Conservation (phyloP, 108 stramenopile genomes). For the Nitzschia inconspicua region DNA sequence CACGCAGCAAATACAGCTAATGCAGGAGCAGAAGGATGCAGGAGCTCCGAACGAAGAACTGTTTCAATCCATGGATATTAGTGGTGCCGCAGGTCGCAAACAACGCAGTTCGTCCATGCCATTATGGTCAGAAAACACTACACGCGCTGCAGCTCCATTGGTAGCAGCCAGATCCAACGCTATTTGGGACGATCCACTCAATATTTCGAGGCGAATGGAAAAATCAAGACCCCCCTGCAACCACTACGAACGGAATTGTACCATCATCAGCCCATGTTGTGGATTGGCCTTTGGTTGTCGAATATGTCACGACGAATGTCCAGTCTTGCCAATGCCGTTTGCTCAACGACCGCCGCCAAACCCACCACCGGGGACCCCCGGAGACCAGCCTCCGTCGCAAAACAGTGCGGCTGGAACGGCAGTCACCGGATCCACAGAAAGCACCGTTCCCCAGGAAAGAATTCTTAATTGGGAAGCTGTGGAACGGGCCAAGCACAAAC, state of each 20-base stretch:
- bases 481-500: conserved; percentile 12
- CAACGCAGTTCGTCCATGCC: conserved; percentile 14
- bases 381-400: conserved; percentile 9
- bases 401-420: not conserved
- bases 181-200: conserved; percentile 19
- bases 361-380: not conserved
- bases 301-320: conserved; percentile 82
- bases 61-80: too few relatives aligned
- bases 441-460: too few relatives aligned
- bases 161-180: conserved; percentile 4
- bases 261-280: conserved; percentile 78
- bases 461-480: conserved; percentile 18
- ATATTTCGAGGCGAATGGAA: conserved; percentile 31
- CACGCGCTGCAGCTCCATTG: conserved; percentile 5
- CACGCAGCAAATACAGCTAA: not conserved
- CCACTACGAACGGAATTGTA: conserved; percentile 78
- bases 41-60: too few relatives aligned
- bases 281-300: conserved; percentile 82
- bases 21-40: not conserved
- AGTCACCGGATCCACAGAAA: too few relatives aligned
- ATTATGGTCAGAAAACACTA: conserved; percentile 9
- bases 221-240: conserved; percentile 49
- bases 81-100: too few relatives aligned
- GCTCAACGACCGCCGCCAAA: conserved; percentile 1
- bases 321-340: conserved; percentile 35